Percentiles rank a stretch among this genome's conserved stretches.
Conservation (phyloP, 257 asterid genomes). For the Thymus mandschuricus region DNA sequence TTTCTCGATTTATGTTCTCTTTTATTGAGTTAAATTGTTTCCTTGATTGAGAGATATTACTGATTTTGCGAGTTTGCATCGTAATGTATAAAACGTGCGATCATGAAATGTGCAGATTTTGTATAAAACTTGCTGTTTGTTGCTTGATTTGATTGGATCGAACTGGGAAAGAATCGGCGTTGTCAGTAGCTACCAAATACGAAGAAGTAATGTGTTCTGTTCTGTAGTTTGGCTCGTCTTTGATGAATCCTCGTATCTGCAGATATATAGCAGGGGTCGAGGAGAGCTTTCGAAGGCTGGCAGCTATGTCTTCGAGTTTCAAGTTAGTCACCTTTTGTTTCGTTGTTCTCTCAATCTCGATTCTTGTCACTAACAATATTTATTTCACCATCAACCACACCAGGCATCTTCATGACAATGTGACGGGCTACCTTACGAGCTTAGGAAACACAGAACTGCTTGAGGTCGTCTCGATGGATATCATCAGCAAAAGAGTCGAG, state of each 20-base stretch:
- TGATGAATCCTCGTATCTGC: slow-evolving; percentile 10
- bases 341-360: slow-evolving; percentile 42
- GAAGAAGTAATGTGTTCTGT: slow-evolving; percentile 25
- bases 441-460: slow-evolving; percentile 32
- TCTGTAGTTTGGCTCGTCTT: not conserved
- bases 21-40: not conserved
- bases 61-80: not conserved
- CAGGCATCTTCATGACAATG: slow-evolving; percentile 27
- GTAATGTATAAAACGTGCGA: not conserved
- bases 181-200: slow-evolving; percentile 30
- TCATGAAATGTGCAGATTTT: slow-evolving; percentile 19
- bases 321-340: slow-evolving; percentile 41
- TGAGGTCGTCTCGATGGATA: slow-evolving; percentile 36
- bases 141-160: slow-evolving; percentile 20
- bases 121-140: not conserved
- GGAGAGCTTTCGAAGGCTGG: slow-evolving; percentile 23
- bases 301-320: slow-evolving; percentile 48
- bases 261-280: slow-evolving; percentile 18
- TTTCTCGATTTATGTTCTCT: not conserved
- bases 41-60: slow-evolving; percentile 7
- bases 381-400: slow-evolving; percentile 45
- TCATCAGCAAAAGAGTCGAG: slow-evolving; percentile 27
- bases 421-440: slow-evolving; percentile 24
- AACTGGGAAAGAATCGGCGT: slow-evolving; percentile 29
- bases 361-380: slow-evolving; percentile 47